Percentiles rank a stretch among this genome's conserved stretches.
Conservation (phyloP, 805 yeast species). For the Suhomyces canberraensis region DNA sequence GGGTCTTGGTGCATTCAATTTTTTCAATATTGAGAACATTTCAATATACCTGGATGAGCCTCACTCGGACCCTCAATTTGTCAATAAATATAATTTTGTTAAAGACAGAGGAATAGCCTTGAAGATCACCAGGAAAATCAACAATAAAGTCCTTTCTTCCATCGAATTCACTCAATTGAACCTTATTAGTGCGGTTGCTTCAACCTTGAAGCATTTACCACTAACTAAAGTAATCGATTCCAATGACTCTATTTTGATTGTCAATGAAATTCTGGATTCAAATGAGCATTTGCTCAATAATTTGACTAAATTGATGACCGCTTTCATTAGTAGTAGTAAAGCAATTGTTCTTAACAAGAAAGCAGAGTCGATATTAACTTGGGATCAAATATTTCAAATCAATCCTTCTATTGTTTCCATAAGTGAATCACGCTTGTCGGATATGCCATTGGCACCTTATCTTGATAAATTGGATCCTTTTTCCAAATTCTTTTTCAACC, state of each 20-base stretch:
- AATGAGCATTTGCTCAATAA: slow-evolving; percentile 26
- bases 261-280: slow-evolving; percentile 13
- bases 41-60: neutral
- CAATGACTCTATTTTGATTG: slow-evolving; percentile 22
- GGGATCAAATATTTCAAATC: slow-evolving; percentile 11
- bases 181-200: slow-evolving; percentile 51
- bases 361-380: neutral
- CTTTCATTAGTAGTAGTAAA: slow-evolving; percentile 33
- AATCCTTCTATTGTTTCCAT: slow-evolving; percentile 31
- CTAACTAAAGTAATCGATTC: slow-evolving; percentile 30
- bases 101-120: slow-evolving; percentile 40
- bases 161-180: slow-evolving; percentile 47
- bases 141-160: slow-evolving; percentile 13
- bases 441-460: slow-evolving; percentile 9
- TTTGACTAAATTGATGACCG: slow-evolving; percentile 37
- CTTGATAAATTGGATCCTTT: slow-evolving; percentile 3
- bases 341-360: slow-evolving; percentile 15
- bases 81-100: slow-evolving; percentile 27
- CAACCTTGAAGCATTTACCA: slow-evolving; percentile 48
- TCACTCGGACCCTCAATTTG: slow-evolving; percentile 10
- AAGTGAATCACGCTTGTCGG: slow-evolving; percentile 19
- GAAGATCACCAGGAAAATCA: slow-evolving; percentile 17
- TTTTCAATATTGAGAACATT: slow-evolving; percentile 1
- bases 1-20: neutral
- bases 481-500: slow-evolving; percentile 21